A percentile compares a stretch with the other conserved stretches of the same genome.
phyloP scores from a whole-genome alignment of 495 filamentous ascomycete species.

The Xylaria curta region DNA sequence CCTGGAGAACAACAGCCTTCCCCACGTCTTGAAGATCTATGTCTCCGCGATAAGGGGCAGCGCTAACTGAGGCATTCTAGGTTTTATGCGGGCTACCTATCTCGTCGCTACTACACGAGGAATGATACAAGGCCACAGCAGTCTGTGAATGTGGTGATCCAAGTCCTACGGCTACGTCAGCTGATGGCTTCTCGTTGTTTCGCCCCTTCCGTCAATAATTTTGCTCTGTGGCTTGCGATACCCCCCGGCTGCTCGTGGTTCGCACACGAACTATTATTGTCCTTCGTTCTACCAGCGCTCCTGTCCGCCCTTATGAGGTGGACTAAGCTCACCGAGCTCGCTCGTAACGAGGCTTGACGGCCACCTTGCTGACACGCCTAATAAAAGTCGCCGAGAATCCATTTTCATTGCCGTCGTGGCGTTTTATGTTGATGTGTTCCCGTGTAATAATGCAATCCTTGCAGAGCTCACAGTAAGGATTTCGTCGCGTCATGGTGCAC shows the following conservation, averaged over 20 bases:
- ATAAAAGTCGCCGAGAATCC: background rate
- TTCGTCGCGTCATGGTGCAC: background rate
- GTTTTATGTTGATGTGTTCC: constrained; percentile 3
- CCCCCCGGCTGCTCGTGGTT: background rate
- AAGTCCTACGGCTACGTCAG: constrained; percentile 12
- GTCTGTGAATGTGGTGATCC: background rate
- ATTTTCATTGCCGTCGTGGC: background rate
- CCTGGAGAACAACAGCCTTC: background rate
- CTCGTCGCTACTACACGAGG: background rate
- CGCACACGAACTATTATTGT: background rate
- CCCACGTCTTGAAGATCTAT: constrained; percentile 7
- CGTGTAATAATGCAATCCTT: constrained; percentile 4
- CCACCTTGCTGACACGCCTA: background rate
- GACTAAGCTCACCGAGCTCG: background rate
- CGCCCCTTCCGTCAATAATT: background rate
- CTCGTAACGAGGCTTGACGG: background rate
- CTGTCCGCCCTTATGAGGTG: background rate
- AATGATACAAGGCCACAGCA: background rate
- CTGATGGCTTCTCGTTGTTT: constrained; percentile 2
- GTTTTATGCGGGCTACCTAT: constrained; percentile 12
- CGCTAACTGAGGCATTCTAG: background rate
- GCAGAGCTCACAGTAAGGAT: background rate
- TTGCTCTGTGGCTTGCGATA: background rate
- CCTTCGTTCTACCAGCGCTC: background rate
- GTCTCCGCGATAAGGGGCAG: constrained; percentile 11